A percentile compares a stretch with the other conserved stretches of the same genome.
phyloP scores from a whole-genome alignment of 768 basidiomycete species.

The Asterophora lycoperdoides region DNA sequence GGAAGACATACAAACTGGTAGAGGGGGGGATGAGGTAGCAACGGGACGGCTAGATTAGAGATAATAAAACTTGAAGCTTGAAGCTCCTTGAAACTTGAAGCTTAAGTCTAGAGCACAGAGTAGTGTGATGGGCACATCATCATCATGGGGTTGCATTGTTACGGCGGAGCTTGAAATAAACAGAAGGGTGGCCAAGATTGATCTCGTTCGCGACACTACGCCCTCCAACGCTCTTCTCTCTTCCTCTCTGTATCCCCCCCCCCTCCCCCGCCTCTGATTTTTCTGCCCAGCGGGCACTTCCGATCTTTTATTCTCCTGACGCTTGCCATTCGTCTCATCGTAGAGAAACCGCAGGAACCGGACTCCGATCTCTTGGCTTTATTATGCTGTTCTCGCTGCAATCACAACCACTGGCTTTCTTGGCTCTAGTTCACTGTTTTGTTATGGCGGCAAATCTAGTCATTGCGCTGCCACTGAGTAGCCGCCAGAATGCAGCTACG shows the following conservation, averaged over 20 bases:
- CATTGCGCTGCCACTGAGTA: slow-evolving; percentile 34
- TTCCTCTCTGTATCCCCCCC: slow-evolving; percentile 21
- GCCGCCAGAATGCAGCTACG: slow-evolving; percentile 32
- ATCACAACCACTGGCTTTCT: slow-evolving; percentile 27
- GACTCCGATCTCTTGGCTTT: slow-evolving; percentile 30
- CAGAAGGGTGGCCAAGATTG: slow-evolving; percentile 6
- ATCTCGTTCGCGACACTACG: slow-evolving; percentile 3
- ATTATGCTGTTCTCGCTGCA: slow-evolving; percentile 36
- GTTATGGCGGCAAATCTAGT: slow-evolving; percentile 29
- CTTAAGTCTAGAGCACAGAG: neutral
- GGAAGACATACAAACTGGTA: slow-evolving; percentile 82
- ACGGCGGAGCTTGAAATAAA: slow-evolving; percentile 23
- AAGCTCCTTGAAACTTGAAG: too few relatives aligned
- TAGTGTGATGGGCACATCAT: too few relatives aligned
- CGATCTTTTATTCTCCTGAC: slow-evolving; percentile 34
- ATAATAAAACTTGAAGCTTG: too few relatives aligned
- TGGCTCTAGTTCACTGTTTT: slow-evolving; percentile 37
- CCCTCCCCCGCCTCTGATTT: too few relatives aligned
- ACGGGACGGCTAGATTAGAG: slow-evolving; percentile 1
- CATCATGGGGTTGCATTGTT: slow-evolving; percentile 18
- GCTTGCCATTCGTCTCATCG: slow-evolving; percentile 29
- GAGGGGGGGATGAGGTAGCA: slow-evolving; percentile 60
- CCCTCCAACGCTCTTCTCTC: slow-evolving; percentile 20
- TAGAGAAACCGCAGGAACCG: slow-evolving; percentile 50
- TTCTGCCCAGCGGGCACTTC: slow-evolving; percentile 43